Percentiles rank a stretch among this genome's conserved stretches.
These are phyloP conservation scores for Umbellularia californica DNA, from an alignment of 164 flowering plant genomes.

Conservation along the genomic window DNA sequence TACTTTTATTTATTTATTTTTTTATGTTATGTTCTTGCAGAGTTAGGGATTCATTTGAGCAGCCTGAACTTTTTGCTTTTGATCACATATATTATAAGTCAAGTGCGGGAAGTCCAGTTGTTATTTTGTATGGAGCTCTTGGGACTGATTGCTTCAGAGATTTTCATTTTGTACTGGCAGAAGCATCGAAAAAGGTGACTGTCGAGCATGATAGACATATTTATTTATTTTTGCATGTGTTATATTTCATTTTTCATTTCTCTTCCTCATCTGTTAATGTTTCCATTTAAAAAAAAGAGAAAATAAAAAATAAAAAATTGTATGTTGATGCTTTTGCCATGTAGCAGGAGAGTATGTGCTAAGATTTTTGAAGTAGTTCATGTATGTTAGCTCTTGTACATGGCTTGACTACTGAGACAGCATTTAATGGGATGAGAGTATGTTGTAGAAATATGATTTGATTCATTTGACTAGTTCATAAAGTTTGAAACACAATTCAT, in stretches of 20 bases:
- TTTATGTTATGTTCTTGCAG: slow-evolving; percentile 35
- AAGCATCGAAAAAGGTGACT: slow-evolving; percentile 74
- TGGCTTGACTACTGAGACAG: too few species aligned
- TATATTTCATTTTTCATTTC: background rate
- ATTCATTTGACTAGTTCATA: too few species aligned
- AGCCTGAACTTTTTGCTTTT: slow-evolving; percentile 88
- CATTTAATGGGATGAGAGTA: too few species aligned
- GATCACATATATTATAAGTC: slow-evolving; percentile 78
- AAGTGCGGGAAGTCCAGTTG: slow-evolving; percentile 48
- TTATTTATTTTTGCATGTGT: too few species aligned
- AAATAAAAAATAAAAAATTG: too few species aligned
- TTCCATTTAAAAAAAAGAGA: background rate
- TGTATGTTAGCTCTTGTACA: too few species aligned
- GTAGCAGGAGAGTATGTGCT: background rate
- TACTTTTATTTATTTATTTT: background rate
- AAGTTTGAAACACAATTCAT: too few species aligned
- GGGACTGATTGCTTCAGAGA: slow-evolving; percentile 85
- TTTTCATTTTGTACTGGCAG: slow-evolving; percentile 57
- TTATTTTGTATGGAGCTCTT: slow-evolving; percentile 88
- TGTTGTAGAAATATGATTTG: too few species aligned
- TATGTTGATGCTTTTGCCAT: too few species aligned
- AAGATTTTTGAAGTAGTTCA: too few species aligned
- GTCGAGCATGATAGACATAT: too few species aligned
- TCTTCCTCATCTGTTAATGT: background rate
- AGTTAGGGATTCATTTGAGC: slow-evolving; percentile 47